Evolutionary conservation across 2,329 filamentous ascomycete genomes (phyloP).

Genomic region (Gnomoniopsis sp.): DNA sequence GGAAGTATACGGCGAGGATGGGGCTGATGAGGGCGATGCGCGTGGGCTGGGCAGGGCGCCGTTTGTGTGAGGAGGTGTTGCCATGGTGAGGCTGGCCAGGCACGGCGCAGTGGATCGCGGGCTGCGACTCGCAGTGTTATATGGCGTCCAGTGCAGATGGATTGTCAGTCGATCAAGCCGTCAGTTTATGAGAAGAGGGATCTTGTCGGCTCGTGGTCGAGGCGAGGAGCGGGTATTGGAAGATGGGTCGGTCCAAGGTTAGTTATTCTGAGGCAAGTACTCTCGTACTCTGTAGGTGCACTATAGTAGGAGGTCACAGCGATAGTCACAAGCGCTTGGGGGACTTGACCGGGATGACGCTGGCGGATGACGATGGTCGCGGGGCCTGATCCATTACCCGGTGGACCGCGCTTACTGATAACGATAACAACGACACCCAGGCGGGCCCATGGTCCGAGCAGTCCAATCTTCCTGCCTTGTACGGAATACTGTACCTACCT

Average conservation of each 20-base stretch:
- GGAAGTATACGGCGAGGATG: neutral
- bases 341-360: neutral
- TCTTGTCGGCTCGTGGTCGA: too few relatives aligned
- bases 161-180: too few relatives aligned
- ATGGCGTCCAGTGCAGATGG: neutral
- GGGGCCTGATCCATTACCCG: neutral
- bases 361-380: neutral
- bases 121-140: neutral
- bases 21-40: neutral
- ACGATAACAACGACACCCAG: too few relatives aligned
- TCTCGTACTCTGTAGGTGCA: too few relatives aligned
- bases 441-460: too few relatives aligned
- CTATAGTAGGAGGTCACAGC: neutral
- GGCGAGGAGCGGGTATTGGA: too few relatives aligned
- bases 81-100: neutral
- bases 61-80: neutral
- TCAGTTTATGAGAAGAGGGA: too few relatives aligned
- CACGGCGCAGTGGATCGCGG: neutral
- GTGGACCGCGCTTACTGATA: neutral
- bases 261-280: too few relatives aligned
- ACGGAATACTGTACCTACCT: too few relatives aligned
- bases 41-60: neutral
- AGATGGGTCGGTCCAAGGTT: too few relatives aligned
- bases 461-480: too few relatives aligned
- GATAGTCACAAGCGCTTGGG: neutral